Conservation (phyloP, 495 filamentous ascomycete genomes). For the Penicillium parvum region DNA sequence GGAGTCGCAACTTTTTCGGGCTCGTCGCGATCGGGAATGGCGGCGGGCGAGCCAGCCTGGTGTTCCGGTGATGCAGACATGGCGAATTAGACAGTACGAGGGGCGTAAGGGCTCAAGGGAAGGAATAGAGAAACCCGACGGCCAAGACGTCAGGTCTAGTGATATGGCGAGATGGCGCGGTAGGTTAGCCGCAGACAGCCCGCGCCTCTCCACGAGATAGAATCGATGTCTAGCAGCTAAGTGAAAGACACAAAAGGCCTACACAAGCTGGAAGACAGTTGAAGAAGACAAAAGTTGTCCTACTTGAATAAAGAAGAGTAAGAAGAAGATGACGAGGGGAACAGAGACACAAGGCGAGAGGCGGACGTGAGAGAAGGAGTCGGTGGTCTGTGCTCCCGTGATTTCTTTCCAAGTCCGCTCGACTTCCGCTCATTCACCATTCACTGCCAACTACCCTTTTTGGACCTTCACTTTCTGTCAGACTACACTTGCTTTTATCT, state of each 20-base stretch:
- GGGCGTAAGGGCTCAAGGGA: neutral
- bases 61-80: constrained; percentile 44
- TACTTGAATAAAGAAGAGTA: neutral
- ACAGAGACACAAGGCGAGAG: constrained; percentile 11
- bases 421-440: neutral
- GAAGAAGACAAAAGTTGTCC: too few relatives aligned
- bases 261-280: neutral
- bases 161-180: constrained; percentile 13
- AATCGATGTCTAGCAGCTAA: neutral
- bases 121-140: neutral
- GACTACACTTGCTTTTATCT: neutral
- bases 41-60: constrained; percentile 21
- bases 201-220: constrained; percentile 9
- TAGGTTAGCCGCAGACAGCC: constrained; percentile 7
- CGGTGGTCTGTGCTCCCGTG: constrained; percentile 32
- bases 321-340: constrained; percentile 7
- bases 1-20: constrained; percentile 22
- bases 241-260: neutral
- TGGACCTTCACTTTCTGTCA: neutral
- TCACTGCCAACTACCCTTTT: neutral
- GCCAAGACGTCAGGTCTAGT: neutral
- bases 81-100: constrained; percentile 4
- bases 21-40: constrained; percentile 18
- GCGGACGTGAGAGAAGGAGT: constrained; percentile 20
- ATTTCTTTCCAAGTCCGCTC: constrained; percentile 22